A percentile compares a stretch with the other conserved stretches of the same genome.
Evolutionary conservation across 345 rosid species (phyloP).

Genomic region (Eucalyptus cloeziana): DNA sequence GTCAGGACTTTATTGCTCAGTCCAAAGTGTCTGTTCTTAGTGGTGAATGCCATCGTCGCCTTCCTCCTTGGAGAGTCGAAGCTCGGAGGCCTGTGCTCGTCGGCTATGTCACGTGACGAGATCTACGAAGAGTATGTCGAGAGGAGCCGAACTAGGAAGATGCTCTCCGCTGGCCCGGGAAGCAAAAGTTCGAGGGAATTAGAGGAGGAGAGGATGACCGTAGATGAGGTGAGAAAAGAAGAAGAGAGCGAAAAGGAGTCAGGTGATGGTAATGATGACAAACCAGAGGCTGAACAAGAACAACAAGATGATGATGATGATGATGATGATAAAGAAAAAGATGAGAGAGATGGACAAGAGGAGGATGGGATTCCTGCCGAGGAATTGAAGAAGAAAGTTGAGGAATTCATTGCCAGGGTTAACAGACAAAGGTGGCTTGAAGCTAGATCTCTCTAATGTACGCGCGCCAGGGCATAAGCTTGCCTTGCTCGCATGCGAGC

Average conservation of each 20-base stretch:
- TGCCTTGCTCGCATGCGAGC: not conserved
- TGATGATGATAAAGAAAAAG: not conserved
- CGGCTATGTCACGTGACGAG: not conserved
- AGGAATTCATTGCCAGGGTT: constrained; percentile 63
- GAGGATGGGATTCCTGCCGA: constrained; percentile 16
- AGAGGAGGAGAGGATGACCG: not conserved
- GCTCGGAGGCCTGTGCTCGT: not conserved
- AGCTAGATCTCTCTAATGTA: constrained; percentile 1
- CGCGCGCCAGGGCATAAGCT: not conserved
- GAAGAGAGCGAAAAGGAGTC: not conserved
- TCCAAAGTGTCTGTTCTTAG: constrained; percentile 36
- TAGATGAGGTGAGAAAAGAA: not conserved
- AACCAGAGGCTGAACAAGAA: not conserved
- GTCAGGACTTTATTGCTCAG: constrained; percentile 7
- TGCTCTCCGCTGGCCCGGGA: not conserved
- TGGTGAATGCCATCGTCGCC: constrained; percentile 36
- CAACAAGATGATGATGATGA: not conserved
- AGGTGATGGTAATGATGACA: not conserved
- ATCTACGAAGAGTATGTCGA: constrained; percentile 36
- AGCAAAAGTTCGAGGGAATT: not conserved
- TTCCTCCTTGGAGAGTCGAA: constrained; percentile 43
- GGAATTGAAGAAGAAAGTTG: constrained; percentile 39
- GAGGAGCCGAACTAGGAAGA: constrained; percentile 1
- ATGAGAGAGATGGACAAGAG: not conserved
- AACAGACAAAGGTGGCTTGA: constrained; percentile 49